Evolutionary conservation across 2,329 filamentous ascomycete species (phyloP).

Genomic region (Phyllosticta capitalensis): DNA sequence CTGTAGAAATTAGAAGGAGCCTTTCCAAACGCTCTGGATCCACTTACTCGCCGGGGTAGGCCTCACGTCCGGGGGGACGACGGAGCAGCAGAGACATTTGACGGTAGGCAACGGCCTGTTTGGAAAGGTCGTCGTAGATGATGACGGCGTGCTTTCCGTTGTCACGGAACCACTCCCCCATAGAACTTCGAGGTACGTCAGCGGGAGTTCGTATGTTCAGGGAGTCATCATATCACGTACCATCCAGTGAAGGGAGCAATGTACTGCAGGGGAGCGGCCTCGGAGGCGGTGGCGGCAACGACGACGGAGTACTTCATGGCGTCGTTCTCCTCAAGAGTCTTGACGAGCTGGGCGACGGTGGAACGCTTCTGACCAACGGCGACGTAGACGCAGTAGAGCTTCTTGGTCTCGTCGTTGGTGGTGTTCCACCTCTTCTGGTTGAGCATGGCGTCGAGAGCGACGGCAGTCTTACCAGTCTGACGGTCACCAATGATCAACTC

Average conservation of each 20-base stretch:
- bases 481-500: conserved; percentile 99
- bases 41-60: conserved; percentile 81
- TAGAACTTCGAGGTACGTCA: conserved; percentile 13
- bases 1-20: conserved; percentile 23
- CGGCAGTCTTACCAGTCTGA: conserved; percentile 99
- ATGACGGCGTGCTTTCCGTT: conserved; percentile 81
- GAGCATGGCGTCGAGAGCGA: conserved; percentile 93
- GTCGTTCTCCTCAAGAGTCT: conserved; percentile 99
- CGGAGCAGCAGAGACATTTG: conserved; percentile 98
- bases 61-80: conserved; percentile 97
- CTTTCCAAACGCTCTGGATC: background rate
- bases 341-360: conserved; percentile 97
- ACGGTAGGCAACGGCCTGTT: conserved; percentile 96
- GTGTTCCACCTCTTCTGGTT: conserved; percentile 99
- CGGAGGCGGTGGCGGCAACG: conserved; percentile 92
- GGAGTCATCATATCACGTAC: background rate
- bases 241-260: conserved; percentile 82
- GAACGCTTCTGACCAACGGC: conserved; percentile 99
- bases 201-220: conserved; percentile 15
- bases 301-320: conserved; percentile 97
- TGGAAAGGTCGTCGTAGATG: conserved; percentile 90
- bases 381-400: conserved; percentile 99
- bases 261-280: conserved; percentile 92
- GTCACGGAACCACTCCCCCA: conserved; percentile 70
- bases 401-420: conserved; percentile 80